Percentiles rank a stretch among this genome's conserved stretches.
Conservation (phyloP, 2,329 filamentous ascomycete genomes). For the Clarireedia paspali region DNA sequence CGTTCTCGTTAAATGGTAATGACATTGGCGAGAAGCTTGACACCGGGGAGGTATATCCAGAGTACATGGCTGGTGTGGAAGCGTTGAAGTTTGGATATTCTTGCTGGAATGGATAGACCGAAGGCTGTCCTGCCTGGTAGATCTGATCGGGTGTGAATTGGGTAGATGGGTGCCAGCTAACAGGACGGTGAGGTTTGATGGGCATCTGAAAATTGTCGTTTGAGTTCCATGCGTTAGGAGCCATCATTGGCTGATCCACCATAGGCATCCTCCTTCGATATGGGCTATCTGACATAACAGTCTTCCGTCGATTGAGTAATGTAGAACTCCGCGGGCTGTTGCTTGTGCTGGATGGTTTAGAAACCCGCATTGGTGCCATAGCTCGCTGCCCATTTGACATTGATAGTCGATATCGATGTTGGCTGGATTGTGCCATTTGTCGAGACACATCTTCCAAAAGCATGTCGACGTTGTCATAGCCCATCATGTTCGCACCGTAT, state of each 20-base stretch:
- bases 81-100: constrained; percentile 19
- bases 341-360: constrained; percentile 59
- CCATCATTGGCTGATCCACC: constrained; percentile 36
- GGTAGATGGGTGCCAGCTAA: constrained; percentile 70
- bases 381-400: constrained; percentile 43
- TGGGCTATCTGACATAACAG: constrained; percentile 42
- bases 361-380: constrained; percentile 48
- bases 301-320: constrained; percentile 45
- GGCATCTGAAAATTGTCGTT: constrained; percentile 27
- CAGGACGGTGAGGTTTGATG: constrained; percentile 43
- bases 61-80: constrained; percentile 44
- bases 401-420: constrained; percentile 39
- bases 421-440: constrained; percentile 42
- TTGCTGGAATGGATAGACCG: constrained; percentile 32
- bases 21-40: constrained; percentile 47
- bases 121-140: constrained; percentile 29
- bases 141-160: constrained; percentile 30
- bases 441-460: constrained; percentile 45
- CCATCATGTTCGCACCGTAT: constrained; percentile 19
- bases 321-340: constrained; percentile 56
- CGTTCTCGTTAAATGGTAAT: constrained; percentile 34
- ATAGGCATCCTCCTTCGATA: constrained; percentile 23
- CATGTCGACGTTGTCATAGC: constrained; percentile 34
- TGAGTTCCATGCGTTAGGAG: constrained; percentile 37
- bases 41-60: constrained; percentile 49